Evolutionary conservation across 176 grass and related monocot genomes (phyloP), one percentile per base, ranked within the genome.

Genomic region (Thalia dealbata): DNA sequence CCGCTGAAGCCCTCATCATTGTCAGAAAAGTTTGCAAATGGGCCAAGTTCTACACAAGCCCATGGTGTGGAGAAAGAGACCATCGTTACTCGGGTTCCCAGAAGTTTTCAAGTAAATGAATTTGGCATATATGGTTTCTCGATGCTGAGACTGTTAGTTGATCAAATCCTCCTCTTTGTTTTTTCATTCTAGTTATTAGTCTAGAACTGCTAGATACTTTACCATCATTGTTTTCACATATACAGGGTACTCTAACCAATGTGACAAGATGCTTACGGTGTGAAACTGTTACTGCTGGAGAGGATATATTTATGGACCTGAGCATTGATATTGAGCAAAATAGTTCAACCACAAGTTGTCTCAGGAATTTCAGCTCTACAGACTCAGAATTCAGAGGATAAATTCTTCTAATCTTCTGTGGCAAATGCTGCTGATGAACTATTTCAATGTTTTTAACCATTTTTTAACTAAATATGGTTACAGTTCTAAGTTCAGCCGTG

Each of bases 361-460:
- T 92, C 81, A 92, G 92, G 78, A 97, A 97, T 77, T 97, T 97
- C 73, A 88, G 93, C 52, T 97, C 87, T 42, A 97, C 90, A 23
- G 69, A 92, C 93, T 70, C 89, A 92, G 78, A 96, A 96, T 83
- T 89, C 95, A 22, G 90, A 92, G 73, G 90, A 92, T 65, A 97
- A 97, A 76, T 97, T n/a, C n/a, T n/a, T n/a, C n/a, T n/a, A n/a
- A n/a, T 93, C 82, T 96, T 96, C 74, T 97, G 95, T 78, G 90
- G 92, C 74, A 92, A 92, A 69, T 97, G 95, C n/a, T 30, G 54
- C 70, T 19, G 76, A 78, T 45, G 76, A 78, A 66, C 60, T 23
- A 1, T 45, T 18, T 14, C n/a, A n/a, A n/a, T n/a, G n/a, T n/a
- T n/a, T 78, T 1, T 64, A 69, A 29, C 69, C 76, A 23, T 78